Percentiles rank a stretch among this genome's conserved stretches.
phyloP scores from a whole-genome alignment of 2,329 filamentous ascomycete genomes.

The Waltergamsia citrina region DNA sequence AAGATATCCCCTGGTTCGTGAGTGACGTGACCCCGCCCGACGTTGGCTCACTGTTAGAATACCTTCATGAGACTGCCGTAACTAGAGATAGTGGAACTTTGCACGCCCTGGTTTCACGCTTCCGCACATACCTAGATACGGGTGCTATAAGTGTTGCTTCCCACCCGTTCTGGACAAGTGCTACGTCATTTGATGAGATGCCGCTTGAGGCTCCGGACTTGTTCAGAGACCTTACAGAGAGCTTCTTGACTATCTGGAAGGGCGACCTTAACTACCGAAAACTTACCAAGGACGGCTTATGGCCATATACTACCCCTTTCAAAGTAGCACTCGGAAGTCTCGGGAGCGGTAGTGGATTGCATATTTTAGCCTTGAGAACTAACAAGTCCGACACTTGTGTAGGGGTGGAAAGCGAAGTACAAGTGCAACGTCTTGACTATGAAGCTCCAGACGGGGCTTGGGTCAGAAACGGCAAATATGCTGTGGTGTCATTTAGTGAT shows the following conservation, averaged over 20 bases:
- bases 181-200: conserved; percentile 53
- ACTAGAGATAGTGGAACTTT: too few species aligned
- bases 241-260: conserved; percentile 58
- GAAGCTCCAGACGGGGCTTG: conserved; percentile 47
- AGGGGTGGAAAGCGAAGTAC: conserved; percentile 17
- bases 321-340: conserved; percentile 53
- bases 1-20: conserved; percentile 63
- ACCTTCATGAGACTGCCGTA: too few species aligned
- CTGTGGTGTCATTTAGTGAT: conserved; percentile 35
- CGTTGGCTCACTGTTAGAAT: conserved; percentile 42
- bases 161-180: conserved; percentile 52
- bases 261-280: conserved; percentile 64
- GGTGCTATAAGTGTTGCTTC: conserved; percentile 4
- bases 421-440: conserved; percentile 23
- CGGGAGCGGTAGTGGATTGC: conserved; percentile 45
- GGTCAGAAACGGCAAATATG: conserved; percentile 62
- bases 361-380: conserved; percentile 54
- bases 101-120: too few species aligned
- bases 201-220: conserved; percentile 42
- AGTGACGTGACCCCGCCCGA: conserved; percentile 67
- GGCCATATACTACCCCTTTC: conserved; percentile 56
- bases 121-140: too few species aligned
- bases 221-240: conserved; percentile 49
- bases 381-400: conserved; percentile 60
- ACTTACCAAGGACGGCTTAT: conserved; percentile 52